These are phyloP conservation scores for Nymphaea colorata DNA, from an alignment of 164 flowering plant genomes.

Conservation along the genomic window DNA sequence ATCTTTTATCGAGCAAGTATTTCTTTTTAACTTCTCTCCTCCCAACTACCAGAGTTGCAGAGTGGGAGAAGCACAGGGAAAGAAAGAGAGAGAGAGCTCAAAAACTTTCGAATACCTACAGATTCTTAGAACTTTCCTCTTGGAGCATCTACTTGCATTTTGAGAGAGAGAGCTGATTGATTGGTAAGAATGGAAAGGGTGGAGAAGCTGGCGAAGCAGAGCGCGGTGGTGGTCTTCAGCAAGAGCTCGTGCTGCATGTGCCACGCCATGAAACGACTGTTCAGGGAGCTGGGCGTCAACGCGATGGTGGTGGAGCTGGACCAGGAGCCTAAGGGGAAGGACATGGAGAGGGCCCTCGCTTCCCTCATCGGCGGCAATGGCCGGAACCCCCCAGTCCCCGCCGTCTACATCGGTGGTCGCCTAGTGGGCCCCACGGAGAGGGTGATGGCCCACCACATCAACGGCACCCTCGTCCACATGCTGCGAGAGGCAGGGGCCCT, in stretches of 20 bases:
- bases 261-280: background rate
- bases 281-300: background rate
- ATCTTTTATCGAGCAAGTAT: background rate
- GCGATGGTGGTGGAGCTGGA: background rate
- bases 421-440: constrained; percentile 64
- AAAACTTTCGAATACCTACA: no score
- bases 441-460: constrained; percentile 75
- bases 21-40: background rate
- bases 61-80: background rate
- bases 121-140: no score
- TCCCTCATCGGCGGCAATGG: background rate
- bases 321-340: background rate
- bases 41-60: background rate
- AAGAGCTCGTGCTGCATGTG: background rate
- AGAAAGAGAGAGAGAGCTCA: no score
- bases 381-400: constrained; percentile 27
- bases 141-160: no score
- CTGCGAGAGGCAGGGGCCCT: constrained; percentile 83
- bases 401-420: constrained; percentile 74
- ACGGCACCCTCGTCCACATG: constrained; percentile 68
- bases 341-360: background rate
- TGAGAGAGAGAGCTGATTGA: background rate
- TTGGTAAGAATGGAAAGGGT: background rate
- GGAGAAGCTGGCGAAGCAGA: background rate
- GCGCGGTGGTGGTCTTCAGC: constrained; percentile 3